Evolutionary conservation across 345 rosid genomes (phyloP), one percentile per base, ranked within the genome.

Genomic region (Populus simonii): DNA sequence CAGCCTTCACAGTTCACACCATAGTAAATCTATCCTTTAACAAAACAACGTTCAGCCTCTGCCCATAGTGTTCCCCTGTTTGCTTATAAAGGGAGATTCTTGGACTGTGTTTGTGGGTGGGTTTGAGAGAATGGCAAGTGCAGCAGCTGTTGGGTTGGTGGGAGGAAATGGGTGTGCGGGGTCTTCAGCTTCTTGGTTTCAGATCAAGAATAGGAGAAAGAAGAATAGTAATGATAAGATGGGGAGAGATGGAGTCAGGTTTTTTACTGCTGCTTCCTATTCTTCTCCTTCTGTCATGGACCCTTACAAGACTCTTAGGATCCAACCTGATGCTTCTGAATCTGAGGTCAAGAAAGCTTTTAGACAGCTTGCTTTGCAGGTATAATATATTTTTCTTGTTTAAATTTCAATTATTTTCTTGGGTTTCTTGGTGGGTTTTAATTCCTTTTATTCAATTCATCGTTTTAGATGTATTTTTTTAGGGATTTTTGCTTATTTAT

Each of bases 321-420:
- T 96, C 87, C 88, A 85, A 63, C 97, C 86, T 38, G 90, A 85
- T 70, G 96, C 98, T 8, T 89, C 96, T 43, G 97, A 91, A 85
- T 89, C 89, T 57, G 96, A 96, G 88, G 93, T 96, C 85, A 92
- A 85, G 84, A 90, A 87, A 72, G 99, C 99, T 53, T 96, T 96
- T 80, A 81, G 97, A 62, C 83, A 83, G 74, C 99, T 96, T 45
- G 98, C 94, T 11, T 78, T 91, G 79, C 88, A 92, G 99, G 98
- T 95, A 12, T 55, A 31, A 41, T 68, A 20, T 8, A 7, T 18
- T 3, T 8, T 4, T 25, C 18, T 15, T 1, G 18, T 3, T 70
- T 70, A 17, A 25, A 22, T 49, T 49, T 53, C 23, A 35, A 12
- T 51, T n/a, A 7, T 41, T 47, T 36, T 49, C 15, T 23, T n/a